Base-by-base conservation (phyloP, 306 rosid species). In the Vicia sativa region DNA sequence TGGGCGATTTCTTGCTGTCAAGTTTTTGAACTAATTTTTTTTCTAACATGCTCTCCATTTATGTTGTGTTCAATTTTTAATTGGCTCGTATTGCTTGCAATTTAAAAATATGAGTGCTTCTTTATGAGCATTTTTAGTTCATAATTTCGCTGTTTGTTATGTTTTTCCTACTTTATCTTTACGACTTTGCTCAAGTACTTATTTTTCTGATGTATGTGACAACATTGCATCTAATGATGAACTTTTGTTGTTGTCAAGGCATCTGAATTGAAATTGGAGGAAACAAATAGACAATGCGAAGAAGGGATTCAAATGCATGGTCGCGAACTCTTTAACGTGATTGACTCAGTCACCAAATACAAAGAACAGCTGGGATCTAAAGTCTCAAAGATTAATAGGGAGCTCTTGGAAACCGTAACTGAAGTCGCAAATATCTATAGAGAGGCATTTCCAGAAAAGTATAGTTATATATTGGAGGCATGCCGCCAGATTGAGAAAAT, bases 181-280 rank as follows among this genome's bases (percentile, higher is more conserved):
- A 29, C 1, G 35, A 5, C 7, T 29, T 29, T 29, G 7, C 35
- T 29, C 7, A 29, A 29, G 35, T 29, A 1, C 7, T 29, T 29
- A 5, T 29, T n/a, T n/a, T n/a, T n/a, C n/a, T 53, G 21, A 34
- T 79, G 65, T 62, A 44, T n/a, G 39, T 29, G 66, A 70, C 23
- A 19, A 11, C 35, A 0, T 42, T 62, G 18, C 38, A 23, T 53
- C 78, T 70, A 48, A 55, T 74, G 26, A 56, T 74, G 26, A 56
- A 26, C 72, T 53, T 56, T 53, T 77, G 28, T 59, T 34, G 77
- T 68, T 71, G 72, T 71, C 71, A 28, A 89, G 98, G 72, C 80
- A 44, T 76, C 97, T 10, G 60, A 85, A 78, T 28, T 79, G 81
- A 85, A 81, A 77, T 85, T 86, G 81, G 80, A 83, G 79, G 95